Evolutionary conservation across 352 stramenopile species (phyloP), one percentile per base, ranked within the genome.

Genomic region (Elongisporangium undulatum): DNA sequence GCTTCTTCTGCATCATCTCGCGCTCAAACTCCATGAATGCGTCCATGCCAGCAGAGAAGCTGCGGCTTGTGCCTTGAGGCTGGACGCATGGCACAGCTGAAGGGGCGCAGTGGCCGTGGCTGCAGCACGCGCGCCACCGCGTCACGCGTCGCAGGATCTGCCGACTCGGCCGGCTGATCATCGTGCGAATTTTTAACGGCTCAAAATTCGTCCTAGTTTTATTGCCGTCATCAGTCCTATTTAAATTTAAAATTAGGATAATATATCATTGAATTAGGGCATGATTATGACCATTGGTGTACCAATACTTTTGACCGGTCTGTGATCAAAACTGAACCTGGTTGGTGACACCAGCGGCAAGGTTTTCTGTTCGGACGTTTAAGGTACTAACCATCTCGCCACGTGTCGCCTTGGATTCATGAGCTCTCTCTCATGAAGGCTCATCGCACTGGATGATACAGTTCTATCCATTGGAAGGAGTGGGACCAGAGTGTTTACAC

Each of bases 1-100:
- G 68, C 21, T 79, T 78, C 61, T 92, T 94, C 56, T 74, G 66
- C 45, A 82, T 81, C 71, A 92, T 86, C 55, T 92, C 81, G 59
- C 84, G 79, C 64, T 95, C 86, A 55, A 95, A 93, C 51, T 92
- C 83, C 67, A 93, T 79, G 71, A 95, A 95, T 7, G 80, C 84
- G 55, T 95, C 82, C 79, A 92, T 88, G 23, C 85, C 71, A 50
- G 57, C 26, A 24, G 58, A 71, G 50, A 75, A 57, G 22, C 21
- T 53, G 45, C 56, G 24, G 5, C 1, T 53, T 2, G 1, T 41
- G 29, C 8, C 29, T 41, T 15, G 29, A 2, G 29, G 29, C 29
- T 41, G 29, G 5, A 15, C 5, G 29, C 29, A 13, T 41, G 29
- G 29, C 29, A 9, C 9, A 15, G 9, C 5, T 41, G 29, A 41